phyloP scores from a whole-genome alignment of 78 protist genomes.

The Isochrysis galbana region DNA sequence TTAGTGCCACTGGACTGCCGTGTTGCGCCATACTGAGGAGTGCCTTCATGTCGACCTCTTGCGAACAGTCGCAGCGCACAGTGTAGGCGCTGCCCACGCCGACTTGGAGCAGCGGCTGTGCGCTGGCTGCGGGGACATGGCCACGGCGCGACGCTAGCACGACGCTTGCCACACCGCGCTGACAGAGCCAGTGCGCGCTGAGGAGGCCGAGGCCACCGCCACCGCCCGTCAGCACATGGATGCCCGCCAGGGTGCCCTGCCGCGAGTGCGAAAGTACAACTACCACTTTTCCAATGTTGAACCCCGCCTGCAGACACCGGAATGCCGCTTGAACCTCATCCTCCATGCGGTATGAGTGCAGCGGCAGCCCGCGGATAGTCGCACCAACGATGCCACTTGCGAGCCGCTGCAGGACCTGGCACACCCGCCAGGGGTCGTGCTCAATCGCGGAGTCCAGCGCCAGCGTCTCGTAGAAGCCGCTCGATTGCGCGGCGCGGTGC shows the following conservation, averaged over 20 bases:
- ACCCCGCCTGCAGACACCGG: background rate
- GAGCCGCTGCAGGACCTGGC: background rate
- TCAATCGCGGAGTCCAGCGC: background rate
- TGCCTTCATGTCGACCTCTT: background rate
- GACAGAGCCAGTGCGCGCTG: background rate
- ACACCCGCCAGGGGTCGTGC: background rate
- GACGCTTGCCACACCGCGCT: background rate
- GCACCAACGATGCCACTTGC: background rate
- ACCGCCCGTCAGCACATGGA: conserved; percentile 24
- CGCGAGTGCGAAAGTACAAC: background rate
- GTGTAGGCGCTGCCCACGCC: background rate
- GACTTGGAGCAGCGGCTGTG: background rate
- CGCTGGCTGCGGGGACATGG: background rate
- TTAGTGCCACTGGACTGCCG: background rate
- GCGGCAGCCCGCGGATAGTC: background rate
- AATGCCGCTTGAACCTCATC: background rate
- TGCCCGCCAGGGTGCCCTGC: background rate
- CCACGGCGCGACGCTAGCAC: background rate
- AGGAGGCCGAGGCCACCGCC: conserved; percentile 31
- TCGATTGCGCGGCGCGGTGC: background rate
- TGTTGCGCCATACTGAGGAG: no score
- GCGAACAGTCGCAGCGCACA: background rate
- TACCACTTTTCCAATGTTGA: conserved; percentile 28
- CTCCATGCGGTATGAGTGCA: background rate
- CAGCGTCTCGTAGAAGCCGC: background rate